A percentile compares a stretch with the other conserved stretches of the same genome.
Conservation (phyloP, 2,329 filamentous ascomycete genomes). For the Exophiala sideris region DNA sequence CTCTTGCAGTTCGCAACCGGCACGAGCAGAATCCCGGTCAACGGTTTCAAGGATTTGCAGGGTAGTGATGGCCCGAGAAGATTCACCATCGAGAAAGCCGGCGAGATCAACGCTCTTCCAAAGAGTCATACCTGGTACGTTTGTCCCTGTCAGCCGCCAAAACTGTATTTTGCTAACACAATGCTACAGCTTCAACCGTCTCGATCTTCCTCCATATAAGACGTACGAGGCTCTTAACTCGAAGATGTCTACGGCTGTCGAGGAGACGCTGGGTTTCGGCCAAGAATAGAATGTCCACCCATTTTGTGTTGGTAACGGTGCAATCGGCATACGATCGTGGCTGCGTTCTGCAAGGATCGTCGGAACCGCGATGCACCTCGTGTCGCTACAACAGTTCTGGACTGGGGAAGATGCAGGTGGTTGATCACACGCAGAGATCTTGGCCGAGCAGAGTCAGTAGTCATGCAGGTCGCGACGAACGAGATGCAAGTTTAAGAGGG, state of each 20-base stretch:
- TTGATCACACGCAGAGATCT: too few species aligned
- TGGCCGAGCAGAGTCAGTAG: too few species aligned
- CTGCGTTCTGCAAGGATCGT: too few species aligned
- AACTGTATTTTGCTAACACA: not conserved
- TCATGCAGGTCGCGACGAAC: too few species aligned
- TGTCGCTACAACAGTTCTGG: too few species aligned
- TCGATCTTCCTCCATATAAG: constrained; percentile 94
- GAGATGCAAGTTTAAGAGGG: too few species aligned
- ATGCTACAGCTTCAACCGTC: constrained; percentile 77
- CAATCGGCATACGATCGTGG: too few species aligned
- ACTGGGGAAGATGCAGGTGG: too few species aligned
- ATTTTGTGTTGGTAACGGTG: not conserved
- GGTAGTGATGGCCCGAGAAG: constrained; percentile 91
- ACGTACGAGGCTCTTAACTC: constrained; percentile 75
- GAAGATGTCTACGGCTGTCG: constrained; percentile 94
- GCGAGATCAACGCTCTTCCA: constrained; percentile 82
- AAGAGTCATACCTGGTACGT: constrained; percentile 97
- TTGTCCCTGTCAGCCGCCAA: constrained; percentile 16
- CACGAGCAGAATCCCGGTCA: constrained; percentile 96
- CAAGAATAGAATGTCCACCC: constrained; percentile 67
- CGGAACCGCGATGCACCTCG: too few species aligned
- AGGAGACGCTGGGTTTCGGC: constrained; percentile 98
- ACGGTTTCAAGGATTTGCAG: constrained; percentile 98
- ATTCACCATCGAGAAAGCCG: constrained; percentile 97
- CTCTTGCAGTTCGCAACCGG: constrained; percentile 95